phyloP scores from a whole-genome alignment of 192 early-diverging fungal genomes.

The Backusella luteola region DNA sequence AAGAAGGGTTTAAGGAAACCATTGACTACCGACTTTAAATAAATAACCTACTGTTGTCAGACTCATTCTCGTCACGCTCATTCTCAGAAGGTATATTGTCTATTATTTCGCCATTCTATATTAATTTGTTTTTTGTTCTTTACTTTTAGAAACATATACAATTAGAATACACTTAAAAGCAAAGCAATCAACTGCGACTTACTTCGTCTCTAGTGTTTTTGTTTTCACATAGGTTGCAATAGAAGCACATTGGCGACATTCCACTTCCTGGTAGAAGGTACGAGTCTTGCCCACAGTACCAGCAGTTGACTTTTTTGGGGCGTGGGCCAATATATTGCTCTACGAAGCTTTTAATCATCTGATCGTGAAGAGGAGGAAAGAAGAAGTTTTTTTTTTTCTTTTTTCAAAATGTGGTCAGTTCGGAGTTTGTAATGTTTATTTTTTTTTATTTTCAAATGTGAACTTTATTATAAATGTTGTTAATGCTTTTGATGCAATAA shows the following conservation, averaged over 20 bases:
- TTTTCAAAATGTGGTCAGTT: background rate
- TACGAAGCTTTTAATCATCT: background rate
- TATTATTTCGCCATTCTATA: background rate
- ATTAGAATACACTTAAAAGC: slow-evolving; percentile 1
- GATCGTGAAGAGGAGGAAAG: background rate
- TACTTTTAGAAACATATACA: background rate
- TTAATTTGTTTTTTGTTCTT: background rate
- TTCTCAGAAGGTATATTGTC: background rate
- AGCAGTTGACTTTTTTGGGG: background rate
- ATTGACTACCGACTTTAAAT: too few relatives aligned
- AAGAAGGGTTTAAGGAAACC: too few relatives aligned
- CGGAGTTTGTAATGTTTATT: background rate
- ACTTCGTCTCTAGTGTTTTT: background rate
- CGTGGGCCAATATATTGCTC: background rate
- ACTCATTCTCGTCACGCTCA: too few relatives aligned
- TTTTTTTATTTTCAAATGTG: background rate
- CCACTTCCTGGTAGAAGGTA: background rate
- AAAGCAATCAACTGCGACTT: background rate
- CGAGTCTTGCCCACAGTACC: background rate
- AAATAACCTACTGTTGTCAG: too few relatives aligned
- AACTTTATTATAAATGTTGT: background rate
- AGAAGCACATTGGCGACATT: background rate
- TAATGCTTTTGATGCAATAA: background rate
- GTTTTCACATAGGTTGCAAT: background rate
- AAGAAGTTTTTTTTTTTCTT: background rate